Conservation (phyloP, 2,329 filamentous ascomycete species). For the Westerdykella aurantiaca region DNA sequence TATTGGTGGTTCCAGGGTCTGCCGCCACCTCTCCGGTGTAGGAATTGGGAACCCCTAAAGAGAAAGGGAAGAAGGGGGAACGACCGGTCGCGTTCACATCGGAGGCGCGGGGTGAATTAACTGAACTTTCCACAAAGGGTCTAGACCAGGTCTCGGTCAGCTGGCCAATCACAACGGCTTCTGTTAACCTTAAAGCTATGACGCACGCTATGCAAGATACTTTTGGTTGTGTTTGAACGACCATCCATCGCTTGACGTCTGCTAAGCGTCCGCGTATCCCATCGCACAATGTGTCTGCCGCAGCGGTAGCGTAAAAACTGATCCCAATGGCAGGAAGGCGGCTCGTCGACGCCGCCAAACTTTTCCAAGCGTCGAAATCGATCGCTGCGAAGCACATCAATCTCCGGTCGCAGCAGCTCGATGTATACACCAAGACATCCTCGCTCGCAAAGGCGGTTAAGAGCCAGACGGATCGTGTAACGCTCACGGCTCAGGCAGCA, state of each 20-base stretch:
- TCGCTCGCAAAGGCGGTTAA: conserved; percentile 58
- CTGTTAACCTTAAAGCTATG: conserved; percentile 24
- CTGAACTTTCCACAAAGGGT: conserved; percentile 7
- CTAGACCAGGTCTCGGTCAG: conserved; percentile 1
- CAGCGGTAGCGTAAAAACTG: conserved; percentile 12
- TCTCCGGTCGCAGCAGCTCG: conserved; percentile 56
- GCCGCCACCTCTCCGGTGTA: too few relatives aligned
- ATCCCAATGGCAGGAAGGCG: conserved; percentile 47
- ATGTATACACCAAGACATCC: conserved; percentile 59
- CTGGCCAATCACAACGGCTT: conserved; percentile 13
- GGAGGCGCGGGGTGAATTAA: too few relatives aligned
- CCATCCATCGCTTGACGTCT: conserved; percentile 4
- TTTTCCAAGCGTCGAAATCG: conserved; percentile 44
- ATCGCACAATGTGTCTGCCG: conserved; percentile 10
- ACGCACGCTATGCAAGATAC: conserved; percentile 25
- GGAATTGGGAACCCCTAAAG: too few relatives aligned
- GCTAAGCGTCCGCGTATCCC: neutral
- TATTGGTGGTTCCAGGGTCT: too few relatives aligned
- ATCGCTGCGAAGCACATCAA: conserved; percentile 51
- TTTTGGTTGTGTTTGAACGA: conserved; percentile 7
- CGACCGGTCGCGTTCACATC: too few relatives aligned
- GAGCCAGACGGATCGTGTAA: conserved; percentile 55
- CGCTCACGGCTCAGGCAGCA: conserved; percentile 56
- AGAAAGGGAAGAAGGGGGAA: too few relatives aligned
- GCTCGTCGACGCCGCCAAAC: conserved; percentile 47